Evolutionary conservation across 1,284 basidiomycete genomes (phyloP).

Genomic region (Ustilago esculenta): DNA sequence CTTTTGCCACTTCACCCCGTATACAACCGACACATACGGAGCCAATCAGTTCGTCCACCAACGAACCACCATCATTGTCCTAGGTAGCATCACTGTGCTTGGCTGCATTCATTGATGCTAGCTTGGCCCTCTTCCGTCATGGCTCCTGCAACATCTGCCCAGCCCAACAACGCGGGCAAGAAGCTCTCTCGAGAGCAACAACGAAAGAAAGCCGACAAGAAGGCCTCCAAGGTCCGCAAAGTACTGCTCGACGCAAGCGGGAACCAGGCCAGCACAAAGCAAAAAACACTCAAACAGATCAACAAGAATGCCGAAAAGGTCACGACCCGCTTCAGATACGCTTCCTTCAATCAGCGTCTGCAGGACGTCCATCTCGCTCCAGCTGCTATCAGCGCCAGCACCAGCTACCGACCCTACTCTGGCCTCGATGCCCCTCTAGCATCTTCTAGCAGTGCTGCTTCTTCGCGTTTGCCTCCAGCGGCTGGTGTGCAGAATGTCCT

Average conservation of each 20-base stretch:
- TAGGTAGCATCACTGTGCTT: background rate
- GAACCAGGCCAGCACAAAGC: slow-evolving; percentile 33
- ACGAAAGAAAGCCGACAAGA: slow-evolving; percentile 40
- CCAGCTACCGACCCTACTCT: slow-evolving; percentile 48
- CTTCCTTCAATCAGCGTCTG: slow-evolving; percentile 66
- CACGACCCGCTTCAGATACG: slow-evolving; percentile 55
- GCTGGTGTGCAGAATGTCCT: slow-evolving; percentile 9
- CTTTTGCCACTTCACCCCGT: too few species aligned
- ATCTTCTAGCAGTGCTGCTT: slow-evolving; percentile 13
- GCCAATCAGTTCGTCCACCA: background rate
- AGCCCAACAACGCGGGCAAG: slow-evolving; percentile 33
- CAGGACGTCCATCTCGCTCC: slow-evolving; percentile 59
- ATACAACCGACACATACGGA: background rate
- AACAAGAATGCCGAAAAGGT: slow-evolving; percentile 46
- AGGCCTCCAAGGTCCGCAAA: slow-evolving; percentile 39
- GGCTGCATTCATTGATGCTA: background rate
- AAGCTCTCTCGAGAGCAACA: slow-evolving; percentile 46
- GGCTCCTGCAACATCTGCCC: slow-evolving; percentile 25
- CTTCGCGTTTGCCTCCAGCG: slow-evolving; percentile 5
- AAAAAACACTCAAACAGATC: slow-evolving; percentile 51
- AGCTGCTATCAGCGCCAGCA: slow-evolving; percentile 43
- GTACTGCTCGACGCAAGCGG: slow-evolving; percentile 45
- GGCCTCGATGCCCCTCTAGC: slow-evolving; percentile 53
- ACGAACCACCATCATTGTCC: too few species aligned
- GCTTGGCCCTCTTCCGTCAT: slow-evolving; percentile 3